Evolutionary conservation across 164 flowering plant species (phyloP).

Genomic region (Paratinospora sagittata): DNA sequence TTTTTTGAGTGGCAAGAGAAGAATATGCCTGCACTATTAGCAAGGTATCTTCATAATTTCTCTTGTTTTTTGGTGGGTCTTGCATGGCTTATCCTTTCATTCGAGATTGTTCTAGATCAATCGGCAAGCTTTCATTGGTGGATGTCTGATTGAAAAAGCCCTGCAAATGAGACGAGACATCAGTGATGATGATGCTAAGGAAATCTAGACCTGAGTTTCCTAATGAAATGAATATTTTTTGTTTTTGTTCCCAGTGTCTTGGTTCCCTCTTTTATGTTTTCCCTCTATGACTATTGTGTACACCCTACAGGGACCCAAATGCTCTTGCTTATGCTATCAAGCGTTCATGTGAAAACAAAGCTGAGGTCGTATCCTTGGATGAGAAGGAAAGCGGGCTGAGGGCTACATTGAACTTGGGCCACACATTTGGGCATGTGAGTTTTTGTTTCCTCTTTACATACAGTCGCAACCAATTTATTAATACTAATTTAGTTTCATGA

Average conservation of each 20-base stretch:
- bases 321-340: slow-evolving; percentile 88
- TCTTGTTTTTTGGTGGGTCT: too few relatives aligned
- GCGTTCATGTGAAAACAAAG: slow-evolving; percentile 97
- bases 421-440: slow-evolving; percentile 98
- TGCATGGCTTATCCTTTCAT: background rate
- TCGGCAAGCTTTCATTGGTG: too few relatives aligned
- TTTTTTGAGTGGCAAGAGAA: slow-evolving; percentile 98
- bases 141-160: too few relatives aligned
- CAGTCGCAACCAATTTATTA: background rate
- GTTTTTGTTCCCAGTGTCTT: too few relatives aligned
- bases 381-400: slow-evolving; percentile 95
- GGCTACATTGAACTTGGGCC: slow-evolving; percentile 95
- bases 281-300: background rate
- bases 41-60: slow-evolving; percentile 48
- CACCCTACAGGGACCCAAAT: slow-evolving; percentile 64
- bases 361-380: slow-evolving; percentile 92
- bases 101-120: background rate
- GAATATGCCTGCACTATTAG: slow-evolving; percentile 66
- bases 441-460: background rate
- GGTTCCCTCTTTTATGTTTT: too few relatives aligned
- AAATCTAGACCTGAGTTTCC: too few relatives aligned
- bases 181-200: too few relatives aligned
- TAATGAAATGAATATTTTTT: too few relatives aligned
- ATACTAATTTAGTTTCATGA: background rate
- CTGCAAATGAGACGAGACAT: too few relatives aligned